Percentiles rank a stretch among this genome's conserved stretches.
Evolutionary conservation across 768 basidiomycete species (phyloP).

Genomic region (Psilocybe cyanescens): DNA sequence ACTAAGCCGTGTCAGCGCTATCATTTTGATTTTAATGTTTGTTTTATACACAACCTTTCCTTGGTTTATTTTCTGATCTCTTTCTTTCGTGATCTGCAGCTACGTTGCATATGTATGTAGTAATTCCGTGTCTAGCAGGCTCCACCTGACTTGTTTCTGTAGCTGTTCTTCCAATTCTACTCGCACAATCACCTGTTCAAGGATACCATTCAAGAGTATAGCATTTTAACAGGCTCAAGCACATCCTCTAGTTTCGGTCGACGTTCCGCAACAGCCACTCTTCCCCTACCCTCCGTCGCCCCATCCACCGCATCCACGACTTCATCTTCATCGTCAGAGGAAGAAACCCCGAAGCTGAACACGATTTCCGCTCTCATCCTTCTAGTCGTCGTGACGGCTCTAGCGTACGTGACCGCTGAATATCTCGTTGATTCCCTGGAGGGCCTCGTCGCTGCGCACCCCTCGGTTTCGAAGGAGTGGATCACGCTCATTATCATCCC

Average conservation of each 20-base stretch:
- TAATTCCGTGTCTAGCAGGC: background rate
- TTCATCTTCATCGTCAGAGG: constrained; percentile 17
- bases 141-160: constrained; percentile 14
- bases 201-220: constrained; percentile 34
- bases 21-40: constrained; percentile 50
- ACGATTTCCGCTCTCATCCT: constrained; percentile 34
- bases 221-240: constrained; percentile 19
- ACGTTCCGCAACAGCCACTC: background rate
- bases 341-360: constrained; percentile 39
- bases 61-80: background rate
- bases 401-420: constrained; percentile 47
- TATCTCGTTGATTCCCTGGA: constrained; percentile 44
- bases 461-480: constrained; percentile 45
- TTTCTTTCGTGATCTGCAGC: constrained; percentile 5
- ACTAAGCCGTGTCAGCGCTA: constrained; percentile 51
- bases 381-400: constrained; percentile 34
- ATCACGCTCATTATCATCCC: constrained; percentile 49
- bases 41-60: background rate
- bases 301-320: constrained; percentile 20
- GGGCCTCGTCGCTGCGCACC: constrained; percentile 40
- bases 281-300: constrained; percentile 12
- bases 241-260: constrained; percentile 15
- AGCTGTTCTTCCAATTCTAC: constrained; percentile 59
- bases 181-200: constrained; percentile 51
- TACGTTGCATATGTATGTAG: constrained; percentile 25